Base-by-base conservation (phyloP, 2,329 filamentous ascomycete species). In the Pseudogymnoascus verrucosus region DNA sequence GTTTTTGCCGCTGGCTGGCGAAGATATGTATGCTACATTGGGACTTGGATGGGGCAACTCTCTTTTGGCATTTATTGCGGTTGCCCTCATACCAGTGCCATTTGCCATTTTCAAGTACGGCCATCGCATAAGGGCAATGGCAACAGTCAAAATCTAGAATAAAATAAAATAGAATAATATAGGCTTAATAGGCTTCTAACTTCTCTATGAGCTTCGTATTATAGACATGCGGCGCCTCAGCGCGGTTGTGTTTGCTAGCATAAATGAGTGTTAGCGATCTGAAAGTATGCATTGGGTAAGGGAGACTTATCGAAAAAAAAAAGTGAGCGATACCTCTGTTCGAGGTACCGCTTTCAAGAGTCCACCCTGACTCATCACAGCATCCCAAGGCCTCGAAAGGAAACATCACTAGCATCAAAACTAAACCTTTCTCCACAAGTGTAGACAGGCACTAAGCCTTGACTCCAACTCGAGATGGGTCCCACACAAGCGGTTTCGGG, bases 381-480 rank as follows among this genome's bases (percentile, higher is more conserved):
- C 61, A 34, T 34, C 36, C 39, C 39, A 19, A 47, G 61, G 61
- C 39, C 28, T 47, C 37, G 36, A 34, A 44, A 23, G 61, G 23
- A 61, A 28, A 37, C 39, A 40, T 34, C 61, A 21, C 28, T 34
- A 42, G 40, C 23, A 39, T 44, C 36, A 36, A 8, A 42, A 36
- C 19, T n/a, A 42, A 26, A 44, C 36, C 14, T 2, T 42, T 34
- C 28, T n/a, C 40, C 40, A n/a, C 68, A 68, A 69, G 65, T 64
- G 66, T 68, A 72, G 90, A 93, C 90, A 93, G 93, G 91, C 84
- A 82, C 90, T 80, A 91, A 87, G 81, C 91, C 92, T 91, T 96
- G 91, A 96, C 88, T 80, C 89, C 89, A 91, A 92, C 89, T 84
- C 88, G 75, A 85, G 89, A 91, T 91, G 91, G 89, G 90, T 91